Conservation (phyloP, 2,329 filamentous ascomycete genomes). For the Ceratocystis smalleyi region DNA sequence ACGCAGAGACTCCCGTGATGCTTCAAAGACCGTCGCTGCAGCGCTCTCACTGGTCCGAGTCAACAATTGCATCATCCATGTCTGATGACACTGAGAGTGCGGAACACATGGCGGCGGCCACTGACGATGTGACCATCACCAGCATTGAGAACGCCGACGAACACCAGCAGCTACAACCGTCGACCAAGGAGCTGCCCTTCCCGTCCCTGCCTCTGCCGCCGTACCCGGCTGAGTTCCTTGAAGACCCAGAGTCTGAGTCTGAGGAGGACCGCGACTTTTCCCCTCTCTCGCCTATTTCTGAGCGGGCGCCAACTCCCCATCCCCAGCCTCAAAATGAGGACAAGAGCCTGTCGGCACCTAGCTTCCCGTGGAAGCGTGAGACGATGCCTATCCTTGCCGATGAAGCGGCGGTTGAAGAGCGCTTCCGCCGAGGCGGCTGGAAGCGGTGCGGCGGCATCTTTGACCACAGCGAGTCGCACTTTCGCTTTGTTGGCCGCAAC, state of each 20-base stretch:
- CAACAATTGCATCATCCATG: conserved; percentile 17
- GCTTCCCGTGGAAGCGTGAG: conserved; percentile 20
- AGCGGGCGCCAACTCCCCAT: conserved; percentile 12
- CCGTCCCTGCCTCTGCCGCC: conserved; percentile 5
- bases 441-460: conserved; percentile 21
- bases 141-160: conserved; percentile 13
- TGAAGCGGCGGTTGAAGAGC: conserved; percentile 19
- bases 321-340: conserved; percentile 4
- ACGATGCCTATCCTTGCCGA: conserved; percentile 15
- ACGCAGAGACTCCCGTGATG: not conserved
- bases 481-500: conserved; percentile 17
- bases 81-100: conserved; percentile 14
- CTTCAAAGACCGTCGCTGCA: conserved; percentile 10
- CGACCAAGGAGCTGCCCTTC: conserved; percentile 9
- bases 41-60: conserved; percentile 20
- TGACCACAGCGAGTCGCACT: conserved; percentile 10
- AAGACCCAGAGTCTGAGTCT: conserved; percentile 14
- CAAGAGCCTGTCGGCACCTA: conserved; percentile 9
- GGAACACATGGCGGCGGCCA: conserved; percentile 9
- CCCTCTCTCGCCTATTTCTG: conserved; percentile 11
- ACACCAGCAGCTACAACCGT: conserved; percentile 9
- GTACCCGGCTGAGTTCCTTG: conserved; percentile 5
- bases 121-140: conserved; percentile 13
- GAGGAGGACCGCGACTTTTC: conserved; percentile 13
- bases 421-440: conserved; percentile 21